Percentiles rank a stretch among this genome's conserved stretches.
These are phyloP conservation scores for Cladosporium sp. DNA, from an alignment of 2,329 filamentous ascomycete species.

Conservation along the genomic window DNA sequence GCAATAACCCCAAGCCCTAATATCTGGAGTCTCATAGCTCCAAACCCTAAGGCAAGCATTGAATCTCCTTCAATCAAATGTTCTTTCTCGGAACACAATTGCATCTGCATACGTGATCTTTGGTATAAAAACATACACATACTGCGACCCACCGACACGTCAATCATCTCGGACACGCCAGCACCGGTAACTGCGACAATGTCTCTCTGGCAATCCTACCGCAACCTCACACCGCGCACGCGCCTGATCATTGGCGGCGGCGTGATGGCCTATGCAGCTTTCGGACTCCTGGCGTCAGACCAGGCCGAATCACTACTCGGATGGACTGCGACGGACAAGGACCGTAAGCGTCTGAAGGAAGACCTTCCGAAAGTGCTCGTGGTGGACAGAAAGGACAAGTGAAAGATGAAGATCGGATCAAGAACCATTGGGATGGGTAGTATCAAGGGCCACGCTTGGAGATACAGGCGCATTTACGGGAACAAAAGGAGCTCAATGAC, in stretches of 20 bases:
- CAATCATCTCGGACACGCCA: no score
- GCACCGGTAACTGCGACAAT: background rate
- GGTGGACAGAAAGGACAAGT: constrained; percentile 46
- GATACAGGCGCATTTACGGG: no score
- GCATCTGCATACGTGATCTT: no score
- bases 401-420: background rate
- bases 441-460: no score
- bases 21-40: no score
- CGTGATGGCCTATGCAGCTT: constrained; percentile 70
- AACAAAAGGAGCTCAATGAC: no score
- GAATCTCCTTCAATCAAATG: no score
- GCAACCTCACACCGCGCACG: constrained; percentile 64
- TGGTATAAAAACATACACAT: no score
- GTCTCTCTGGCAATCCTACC: constrained; percentile 51
- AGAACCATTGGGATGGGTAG: background rate
- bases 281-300: constrained; percentile 71
- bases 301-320: constrained; percentile 69
- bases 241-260: constrained; percentile 68
- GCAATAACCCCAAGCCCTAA: no score
- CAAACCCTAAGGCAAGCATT: no score
- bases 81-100: no score
- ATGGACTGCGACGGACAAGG: constrained; percentile 67
- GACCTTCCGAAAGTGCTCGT: constrained; percentile 59
- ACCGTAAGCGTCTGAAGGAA: constrained; percentile 62
- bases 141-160: no score